Percentiles rank a stretch among this genome's conserved stretches.
Evolutionary conservation across 495 filamentous ascomycete genomes (phyloP).

Genomic region (Aspergillus coremiiformis): DNA sequence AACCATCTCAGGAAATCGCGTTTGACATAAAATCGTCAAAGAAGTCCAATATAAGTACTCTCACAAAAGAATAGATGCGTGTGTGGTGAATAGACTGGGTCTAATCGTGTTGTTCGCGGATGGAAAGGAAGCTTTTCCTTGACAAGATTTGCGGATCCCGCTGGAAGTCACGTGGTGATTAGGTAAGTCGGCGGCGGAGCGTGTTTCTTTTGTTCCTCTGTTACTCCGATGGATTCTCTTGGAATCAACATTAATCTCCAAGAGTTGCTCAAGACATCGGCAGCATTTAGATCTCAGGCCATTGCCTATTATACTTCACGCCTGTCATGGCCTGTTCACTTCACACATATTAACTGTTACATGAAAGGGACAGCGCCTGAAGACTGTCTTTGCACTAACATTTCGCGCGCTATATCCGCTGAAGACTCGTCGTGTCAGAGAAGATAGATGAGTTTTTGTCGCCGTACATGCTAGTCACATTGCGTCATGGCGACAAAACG

Average conservation of each 20-base stretch:
- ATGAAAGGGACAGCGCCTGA: not conserved
- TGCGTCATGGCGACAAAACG: conserved; percentile 64
- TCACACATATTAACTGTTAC: not conserved
- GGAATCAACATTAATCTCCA: not conserved
- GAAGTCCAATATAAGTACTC: not conserved
- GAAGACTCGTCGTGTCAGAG: not conserved
- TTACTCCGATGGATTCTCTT: not conserved
- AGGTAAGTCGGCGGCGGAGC: conserved; percentile 6
- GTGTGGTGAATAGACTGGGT: conserved; percentile 9
- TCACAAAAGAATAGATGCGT: not conserved
- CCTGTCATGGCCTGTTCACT: conserved; percentile 10
- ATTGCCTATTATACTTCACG: not conserved
- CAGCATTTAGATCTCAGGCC: not conserved
- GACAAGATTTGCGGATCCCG: conserved; percentile 21
- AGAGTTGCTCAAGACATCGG: not conserved
- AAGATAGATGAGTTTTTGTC: not conserved
- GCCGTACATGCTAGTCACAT: not conserved
- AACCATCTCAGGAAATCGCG: conserved; percentile 37
- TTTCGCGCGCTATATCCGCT: not conserved
- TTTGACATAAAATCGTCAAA: conserved; percentile 14
- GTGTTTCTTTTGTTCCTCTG: conserved; percentile 3
- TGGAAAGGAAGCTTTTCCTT: conserved; percentile 20
- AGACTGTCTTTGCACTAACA: not conserved
- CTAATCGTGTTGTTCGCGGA: conserved; percentile 11
- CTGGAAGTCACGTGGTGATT: conserved; percentile 10